These are phyloP conservation scores for Phalaenopsis hybrid DNA, from an alignment of 116 monocot genomes.

Conservation along the genomic window DNA sequence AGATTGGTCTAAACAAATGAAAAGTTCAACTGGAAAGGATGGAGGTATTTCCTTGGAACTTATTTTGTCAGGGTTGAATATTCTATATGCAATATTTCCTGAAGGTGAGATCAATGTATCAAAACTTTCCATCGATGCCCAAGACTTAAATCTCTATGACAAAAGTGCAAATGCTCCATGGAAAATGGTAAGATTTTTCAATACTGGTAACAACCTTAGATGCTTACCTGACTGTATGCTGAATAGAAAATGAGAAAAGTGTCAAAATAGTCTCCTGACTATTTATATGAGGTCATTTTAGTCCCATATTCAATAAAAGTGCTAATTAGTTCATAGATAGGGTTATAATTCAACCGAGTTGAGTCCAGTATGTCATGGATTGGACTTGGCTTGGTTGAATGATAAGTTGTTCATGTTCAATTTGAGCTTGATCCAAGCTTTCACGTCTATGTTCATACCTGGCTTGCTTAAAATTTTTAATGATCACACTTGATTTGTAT, in stretches of 20 bases:
- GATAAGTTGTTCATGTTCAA: no score
- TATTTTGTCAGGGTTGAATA: constrained; percentile 43
- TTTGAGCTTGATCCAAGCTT: no score
- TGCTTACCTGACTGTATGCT: not conserved
- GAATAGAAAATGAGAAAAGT: not conserved
- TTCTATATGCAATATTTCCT: constrained; percentile 68
- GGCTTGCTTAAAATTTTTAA: no score
- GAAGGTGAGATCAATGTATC: constrained; percentile 58
- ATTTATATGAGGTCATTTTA: no score
- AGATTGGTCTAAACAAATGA: constrained; percentile 54
- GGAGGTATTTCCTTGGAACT: constrained; percentile 56
- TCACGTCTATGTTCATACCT: no score
- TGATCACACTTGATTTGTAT: no score
- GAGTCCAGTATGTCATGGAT: no score
- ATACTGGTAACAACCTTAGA: not conserved
- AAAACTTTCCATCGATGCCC: constrained; percentile 48
- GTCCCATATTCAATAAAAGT: no score
- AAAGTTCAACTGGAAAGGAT: constrained; percentile 52
- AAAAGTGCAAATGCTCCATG: constrained; percentile 83
- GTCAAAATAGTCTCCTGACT: no score
- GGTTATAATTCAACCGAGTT: no score
- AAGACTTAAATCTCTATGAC: constrained; percentile 73
- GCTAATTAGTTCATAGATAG: no score
- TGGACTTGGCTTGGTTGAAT: no score
- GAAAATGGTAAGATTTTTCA: constrained; percentile 61